These are phyloP conservation scores for Fusarium devonianum DNA, from an alignment of 2,329 filamentous ascomycete genomes.

Conservation along the genomic window DNA sequence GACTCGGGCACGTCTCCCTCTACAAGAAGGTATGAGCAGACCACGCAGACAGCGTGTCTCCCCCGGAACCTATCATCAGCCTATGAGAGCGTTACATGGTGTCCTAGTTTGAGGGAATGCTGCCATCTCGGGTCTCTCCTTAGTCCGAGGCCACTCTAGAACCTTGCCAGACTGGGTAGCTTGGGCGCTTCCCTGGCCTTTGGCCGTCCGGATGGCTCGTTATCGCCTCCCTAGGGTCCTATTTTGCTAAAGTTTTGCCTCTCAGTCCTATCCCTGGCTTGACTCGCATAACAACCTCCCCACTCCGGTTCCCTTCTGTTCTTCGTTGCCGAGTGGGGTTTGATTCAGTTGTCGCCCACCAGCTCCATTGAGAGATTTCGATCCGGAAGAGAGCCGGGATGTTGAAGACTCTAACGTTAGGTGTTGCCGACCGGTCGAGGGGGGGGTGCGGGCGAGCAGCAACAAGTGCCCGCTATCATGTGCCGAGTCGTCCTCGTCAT, in stretches of 20 bases:
- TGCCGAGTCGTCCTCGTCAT: slow-evolving; percentile 23
- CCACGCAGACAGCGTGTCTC: not conserved
- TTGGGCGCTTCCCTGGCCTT: not conserved
- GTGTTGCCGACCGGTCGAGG: slow-evolving; percentile 1
- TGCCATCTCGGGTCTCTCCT: slow-evolving; percentile 5
- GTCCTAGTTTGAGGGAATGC: not conserved
- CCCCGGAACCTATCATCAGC: not conserved
- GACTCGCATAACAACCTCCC: not conserved
- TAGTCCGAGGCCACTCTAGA: not conserved
- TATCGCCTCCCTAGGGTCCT: not conserved
- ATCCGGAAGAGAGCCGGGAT: slow-evolving; percentile 5
- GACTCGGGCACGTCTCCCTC: not conserved
- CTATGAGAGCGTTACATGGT: not conserved
- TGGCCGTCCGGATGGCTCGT: not conserved
- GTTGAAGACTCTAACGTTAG: slow-evolving; percentile 17
- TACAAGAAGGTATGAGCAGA: slow-evolving; percentile 3
- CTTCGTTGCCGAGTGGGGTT: slow-evolving; percentile 7
- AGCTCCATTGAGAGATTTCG: slow-evolving; percentile 4
- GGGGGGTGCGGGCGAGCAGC: not conserved
- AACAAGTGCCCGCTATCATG: slow-evolving; percentile 18
- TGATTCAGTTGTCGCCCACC: slow-evolving; percentile 3
- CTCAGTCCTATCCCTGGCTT: slow-evolving; percentile 3
- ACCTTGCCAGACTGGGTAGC: not conserved
- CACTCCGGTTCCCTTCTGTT: slow-evolving; percentile 5
- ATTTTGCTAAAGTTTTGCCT: not conserved